Conservation (phyloP, 1,284 basidiomycete genomes). For the Fistulinella staudtii region DNA sequence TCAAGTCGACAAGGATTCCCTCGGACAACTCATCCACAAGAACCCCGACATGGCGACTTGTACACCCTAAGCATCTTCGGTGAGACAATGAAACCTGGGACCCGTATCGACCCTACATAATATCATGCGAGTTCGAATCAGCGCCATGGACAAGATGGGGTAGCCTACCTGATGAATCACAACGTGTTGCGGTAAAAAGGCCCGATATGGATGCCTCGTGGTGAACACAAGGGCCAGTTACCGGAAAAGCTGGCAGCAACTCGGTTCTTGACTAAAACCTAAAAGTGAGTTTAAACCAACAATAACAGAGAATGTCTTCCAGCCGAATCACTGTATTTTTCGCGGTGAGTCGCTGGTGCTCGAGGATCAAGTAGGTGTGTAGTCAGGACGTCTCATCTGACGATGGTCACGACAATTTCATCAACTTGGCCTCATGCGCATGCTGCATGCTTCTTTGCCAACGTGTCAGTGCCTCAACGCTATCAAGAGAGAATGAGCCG, state of each 20-base stretch:
- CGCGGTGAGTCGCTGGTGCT: too few species aligned
- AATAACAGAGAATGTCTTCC: too few species aligned
- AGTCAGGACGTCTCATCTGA: background rate
- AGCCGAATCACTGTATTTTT: too few species aligned
- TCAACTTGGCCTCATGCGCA: slow-evolving; percentile 3
- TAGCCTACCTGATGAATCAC: slow-evolving; percentile 11
- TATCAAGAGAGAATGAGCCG: slow-evolving; percentile 1
- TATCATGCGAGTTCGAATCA: slow-evolving; percentile 5
- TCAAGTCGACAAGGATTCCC: slow-evolving; percentile 3
- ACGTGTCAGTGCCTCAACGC: slow-evolving; percentile 13
- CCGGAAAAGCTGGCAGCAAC: background rate
- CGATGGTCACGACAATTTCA: background rate
- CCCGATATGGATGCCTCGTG: slow-evolving; percentile 5
- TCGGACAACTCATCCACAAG: slow-evolving; percentile 9
- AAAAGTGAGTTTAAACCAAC: too few species aligned
- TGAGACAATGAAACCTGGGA: background rate
- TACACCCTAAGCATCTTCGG: slow-evolving; percentile 3
- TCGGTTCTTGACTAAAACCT: background rate
- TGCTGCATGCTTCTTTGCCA: slow-evolving; percentile 4
- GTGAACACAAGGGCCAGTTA: slow-evolving; percentile 12
- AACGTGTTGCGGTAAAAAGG: slow-evolving; percentile 10
- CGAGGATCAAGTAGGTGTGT: too few species aligned
- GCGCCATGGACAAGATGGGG: slow-evolving; percentile 1
- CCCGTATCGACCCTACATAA: background rate
- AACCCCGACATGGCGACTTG: background rate